Evolutionary conservation across 257 asterid genomes (phyloP), one percentile per base, ranked within the genome.

Genomic region (Apocynum venetum): DNA sequence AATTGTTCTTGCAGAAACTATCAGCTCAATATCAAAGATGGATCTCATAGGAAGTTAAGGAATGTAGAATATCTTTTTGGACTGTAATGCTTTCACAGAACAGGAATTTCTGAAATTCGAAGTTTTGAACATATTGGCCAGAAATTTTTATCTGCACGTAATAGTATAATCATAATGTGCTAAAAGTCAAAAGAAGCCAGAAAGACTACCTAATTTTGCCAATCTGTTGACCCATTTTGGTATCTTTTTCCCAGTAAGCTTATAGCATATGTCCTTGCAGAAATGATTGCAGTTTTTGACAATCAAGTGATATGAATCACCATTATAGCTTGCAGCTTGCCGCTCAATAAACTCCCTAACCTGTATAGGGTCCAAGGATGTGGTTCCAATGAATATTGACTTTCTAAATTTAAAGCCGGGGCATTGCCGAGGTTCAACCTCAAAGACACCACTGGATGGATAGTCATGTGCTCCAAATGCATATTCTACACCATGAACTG

Each of bases 141-240:
- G 64, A 41, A 72, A 15, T 72, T 38, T 49, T 43, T 17, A 20
- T n/a, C 5, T 36, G 17, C 6, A 38, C 17, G 51, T 0, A 17
- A 7, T 6, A 5, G 74, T 6, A 20, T 56, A 41, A n/a, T 65
- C 57, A 65, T 63, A 36, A 17, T 35, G 52, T 63, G 25, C 56
- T 19, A 13, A 63, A 72, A 41, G 17, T 14, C 5, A 71, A 61
- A 20, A 56, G 74, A 17, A 66, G 55, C 36, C 43, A 70, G 79
- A 53, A 64, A 25, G 64, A 83, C 3, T 85, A 89, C 98, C 98
- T 86, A 94, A 85, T 84, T 89, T 92, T 61, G 98, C 98, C 64
- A 92, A 90, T 25, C 98, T 91, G 82, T 94, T 92, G n/a, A 94
- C 97, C 98, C 98, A 94, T 81, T 91, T 91, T 61, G 98, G 98